Evolutionary conservation across 2,329 filamentous ascomycete species (phyloP), one percentile per base, ranked within the genome.

Genomic region (Fusarium newnesense): DNA sequence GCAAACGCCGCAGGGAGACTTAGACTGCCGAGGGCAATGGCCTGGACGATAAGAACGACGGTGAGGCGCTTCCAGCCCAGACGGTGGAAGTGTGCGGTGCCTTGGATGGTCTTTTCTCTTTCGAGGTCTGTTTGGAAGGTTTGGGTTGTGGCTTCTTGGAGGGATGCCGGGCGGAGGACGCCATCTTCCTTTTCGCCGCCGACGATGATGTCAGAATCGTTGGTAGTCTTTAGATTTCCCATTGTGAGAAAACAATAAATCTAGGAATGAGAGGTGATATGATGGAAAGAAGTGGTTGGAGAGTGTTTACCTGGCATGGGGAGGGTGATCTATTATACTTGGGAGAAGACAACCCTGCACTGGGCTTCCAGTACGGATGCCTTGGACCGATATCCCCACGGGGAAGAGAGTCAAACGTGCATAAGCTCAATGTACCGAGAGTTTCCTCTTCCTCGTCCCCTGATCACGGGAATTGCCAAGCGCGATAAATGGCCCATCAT

Each of bases 1-100:
- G 86, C 86, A 71, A 88, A 89, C 24, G 86, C 85, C 6, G 79
- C 74, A 2, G 87, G 87, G 59, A 89, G 82, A 68, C 85, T 86
- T 58, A 89, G 81, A 65, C 81, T 83, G 54, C 87, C 87, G 10
- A 89, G 84, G 9, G 87, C 87, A 66, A 89, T 87, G 52, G 87
- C 87, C 78, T 88, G 86, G 73, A 89, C 87, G 65, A 89, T 87
- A 64, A 88, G 83, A 42, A 89, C 84, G 34, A 88, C 79, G 11
- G 86, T 87, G 39, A 89, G 86, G 5, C 47, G 21, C 8, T 50
- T 50, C 47, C 28, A 50, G 2, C 47, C 28, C 0, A 50, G 47
- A 15, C 85, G 84, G 66, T 87, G 80, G 78, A 88, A 89, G 60
- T 86, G 83, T 18, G 84, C 84, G 46, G 80, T 76, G 61, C 86